phyloP scores from a whole-genome alignment of 2,329 filamentous ascomycete species.

The Paraphoma sp. region DNA sequence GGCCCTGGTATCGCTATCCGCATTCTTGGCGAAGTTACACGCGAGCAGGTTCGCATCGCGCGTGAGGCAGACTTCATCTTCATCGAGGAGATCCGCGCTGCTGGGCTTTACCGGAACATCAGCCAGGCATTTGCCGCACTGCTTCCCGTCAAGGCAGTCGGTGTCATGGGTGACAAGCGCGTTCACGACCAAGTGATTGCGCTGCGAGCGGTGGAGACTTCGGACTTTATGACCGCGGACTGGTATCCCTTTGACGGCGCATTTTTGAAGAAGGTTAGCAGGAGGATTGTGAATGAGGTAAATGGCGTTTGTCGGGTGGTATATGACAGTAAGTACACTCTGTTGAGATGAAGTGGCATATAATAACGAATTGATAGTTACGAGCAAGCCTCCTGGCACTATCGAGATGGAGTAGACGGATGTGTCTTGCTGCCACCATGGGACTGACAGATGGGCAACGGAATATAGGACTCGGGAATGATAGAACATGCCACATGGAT shows the following conservation, averaged over 20 bases:
- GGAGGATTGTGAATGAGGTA: constrained; percentile 77
- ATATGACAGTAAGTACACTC: constrained; percentile 66
- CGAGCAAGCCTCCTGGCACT: constrained; percentile 72
- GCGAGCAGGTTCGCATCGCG: constrained; percentile 78
- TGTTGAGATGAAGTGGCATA: background rate
- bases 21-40: constrained; percentile 84
- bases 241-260: constrained; percentile 69
- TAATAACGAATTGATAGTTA: constrained; percentile 51
- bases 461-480: background rate
- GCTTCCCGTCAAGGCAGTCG: constrained; percentile 69
- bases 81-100: constrained; percentile 75
- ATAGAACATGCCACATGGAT: background rate
- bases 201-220: constrained; percentile 67
- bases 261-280: constrained; percentile 70
- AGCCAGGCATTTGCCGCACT: constrained; percentile 75
- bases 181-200: constrained; percentile 69
- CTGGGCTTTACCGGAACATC: constrained; percentile 76
- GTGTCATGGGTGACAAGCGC: constrained; percentile 74
- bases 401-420: constrained; percentile 74
- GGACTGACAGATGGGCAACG: too few species aligned
- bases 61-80: constrained; percentile 80
- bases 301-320: constrained; percentile 74
- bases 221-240: constrained; percentile 78
- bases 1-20: constrained; percentile 78
- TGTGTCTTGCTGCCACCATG: too few species aligned